Percentiles rank a stretch among this genome's conserved stretches.
These are phyloP conservation scores for Amaranthus cruentus DNA, from an alignment of 148 eudicot genomes.

Conservation along the genomic window DNA sequence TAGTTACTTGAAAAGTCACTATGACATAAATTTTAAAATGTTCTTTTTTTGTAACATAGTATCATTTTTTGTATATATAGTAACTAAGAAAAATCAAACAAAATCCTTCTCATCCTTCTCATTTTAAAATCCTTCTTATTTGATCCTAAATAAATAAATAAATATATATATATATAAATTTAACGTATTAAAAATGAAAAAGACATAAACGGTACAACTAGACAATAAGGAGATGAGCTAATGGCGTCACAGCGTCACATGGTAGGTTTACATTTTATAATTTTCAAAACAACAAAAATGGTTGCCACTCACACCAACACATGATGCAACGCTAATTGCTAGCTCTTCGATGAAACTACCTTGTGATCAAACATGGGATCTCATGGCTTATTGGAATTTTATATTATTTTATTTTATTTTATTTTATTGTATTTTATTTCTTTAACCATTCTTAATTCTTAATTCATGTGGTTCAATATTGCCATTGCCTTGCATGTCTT, in stretches of 20 bases:
- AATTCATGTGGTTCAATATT: conserved; percentile 23
- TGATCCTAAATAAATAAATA: too few species aligned
- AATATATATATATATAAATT: too few species aligned
- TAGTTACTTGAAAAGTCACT: too few species aligned
- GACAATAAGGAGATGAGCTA: background rate
- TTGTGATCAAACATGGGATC: conserved; percentile 29
- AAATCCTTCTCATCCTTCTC: too few species aligned
- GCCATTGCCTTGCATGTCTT: background rate
- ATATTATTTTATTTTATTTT: background rate
- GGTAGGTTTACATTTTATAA: conserved; percentile 22
- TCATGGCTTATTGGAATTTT: conserved; percentile 4
- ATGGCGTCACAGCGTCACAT: conserved; percentile 17
- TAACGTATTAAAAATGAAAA: too few species aligned
- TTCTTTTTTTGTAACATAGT: too few species aligned
- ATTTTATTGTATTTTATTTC: too few species aligned
- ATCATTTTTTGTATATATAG: too few species aligned
- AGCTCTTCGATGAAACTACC: conserved; percentile 3
- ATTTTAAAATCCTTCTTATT: too few species aligned
- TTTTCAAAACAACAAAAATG: background rate
- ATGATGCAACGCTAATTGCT: conserved; percentile 18
- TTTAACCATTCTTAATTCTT: background rate
- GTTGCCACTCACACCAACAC: conserved; percentile 13
- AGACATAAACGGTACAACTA: background rate
- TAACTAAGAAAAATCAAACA: too few species aligned
- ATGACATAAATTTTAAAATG: too few species aligned